Base-by-base conservation (phyloP, 495 filamentous ascomycete genomes). In the Aspergillus sparsus region DNA sequence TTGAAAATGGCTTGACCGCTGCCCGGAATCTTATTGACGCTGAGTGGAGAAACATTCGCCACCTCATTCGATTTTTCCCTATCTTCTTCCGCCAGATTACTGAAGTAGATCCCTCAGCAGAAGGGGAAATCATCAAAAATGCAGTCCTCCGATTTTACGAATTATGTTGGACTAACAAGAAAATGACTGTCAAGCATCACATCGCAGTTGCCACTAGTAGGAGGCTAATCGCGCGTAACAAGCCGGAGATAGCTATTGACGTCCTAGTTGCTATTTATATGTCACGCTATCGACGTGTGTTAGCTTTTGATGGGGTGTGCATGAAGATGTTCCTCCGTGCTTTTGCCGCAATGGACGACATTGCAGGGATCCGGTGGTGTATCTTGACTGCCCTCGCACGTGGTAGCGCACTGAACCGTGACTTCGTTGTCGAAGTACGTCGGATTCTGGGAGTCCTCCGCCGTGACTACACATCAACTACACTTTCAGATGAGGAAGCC, bases 261-360 rank as follows among this genome's bases (percentile, higher is more conserved):
- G 55, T 80, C 3, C 64, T 80, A 18, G 56, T 63, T n/a, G 56
- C 76, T 1, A 60, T 75, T 13, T 80, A 80, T 55, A 68, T 59
- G 55, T 80, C 77, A 32, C 68, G 66, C 7, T 78, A 73, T 69
- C 66, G 71, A 6, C 71, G 67, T 2, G 42, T 59, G 12, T 44
- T 64, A 18, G 63, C 65, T 0, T 78, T 80, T 51, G 71, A 75
- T 42, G 73, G 71, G 31, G 69, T 73, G 2, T 74, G 72, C 52
- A 68, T 80, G 62, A 80, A 78, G 58, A 72, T 77, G 64, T 65
- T 78, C 39, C 13, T 77, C n/a, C 76, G 77, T 31, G 74, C 68
- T 3, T 79, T 71, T 54, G 65, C 71, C 8, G 47, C 35, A 4
- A 47, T 61, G 13, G 60, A 67, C 18, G 68, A 77, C 33, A 41